Base-by-base conservation (phyloP, 2,329 filamentous ascomycete species). In the Nemania sp. region DNA sequence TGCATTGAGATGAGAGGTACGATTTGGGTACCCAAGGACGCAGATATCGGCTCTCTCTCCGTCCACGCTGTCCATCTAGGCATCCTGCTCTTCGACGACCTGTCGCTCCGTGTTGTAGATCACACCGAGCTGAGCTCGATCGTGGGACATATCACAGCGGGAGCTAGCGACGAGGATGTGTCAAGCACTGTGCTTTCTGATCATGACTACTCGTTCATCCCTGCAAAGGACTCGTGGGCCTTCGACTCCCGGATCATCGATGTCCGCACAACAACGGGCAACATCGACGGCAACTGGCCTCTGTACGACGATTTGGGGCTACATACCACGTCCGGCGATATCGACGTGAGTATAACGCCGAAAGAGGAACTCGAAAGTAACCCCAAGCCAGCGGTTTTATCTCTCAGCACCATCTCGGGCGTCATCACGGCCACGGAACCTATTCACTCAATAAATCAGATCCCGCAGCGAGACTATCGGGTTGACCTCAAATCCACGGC, bases 1-100 rank as follows among this genome's bases (percentile, higher is more conserved):
- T 83, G 80, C 60, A 68, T 82, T 17, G 73, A 76, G 54, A 69
- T 83, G 52, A 73, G 72, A 9, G 68, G 71, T 14, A 82, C 77
- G 2, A 63, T 80, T 36, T 78, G 73, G 70, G 72, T 78, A 0
- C 80, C 80, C 6, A 64, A 68, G 3, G 61, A 68, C 14, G 69
- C 71, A 3, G 61, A 68, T 7, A 66, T 83, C 11, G 61, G 72
- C 12, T 51, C 36, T 2, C 62, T 83, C 6, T 44, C 51, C 6
- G 58, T 81, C 14, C 60, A 66, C 15, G 65, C 70, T 3, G 57
- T 60, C 11, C 62, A 68, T 26, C 66, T 76, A 51, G 73, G 74
- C 47, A 65, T 75, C 56, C 64, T 74, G 45, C 68, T 73, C n/a
- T 67, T 75, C 28, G 68, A 73, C 63, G 70, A 74, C 61, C 58